Evolutionary conservation across 2,329 filamentous ascomycete genomes (phyloP).

Genomic region (Colletotrichum tropicicola): DNA sequence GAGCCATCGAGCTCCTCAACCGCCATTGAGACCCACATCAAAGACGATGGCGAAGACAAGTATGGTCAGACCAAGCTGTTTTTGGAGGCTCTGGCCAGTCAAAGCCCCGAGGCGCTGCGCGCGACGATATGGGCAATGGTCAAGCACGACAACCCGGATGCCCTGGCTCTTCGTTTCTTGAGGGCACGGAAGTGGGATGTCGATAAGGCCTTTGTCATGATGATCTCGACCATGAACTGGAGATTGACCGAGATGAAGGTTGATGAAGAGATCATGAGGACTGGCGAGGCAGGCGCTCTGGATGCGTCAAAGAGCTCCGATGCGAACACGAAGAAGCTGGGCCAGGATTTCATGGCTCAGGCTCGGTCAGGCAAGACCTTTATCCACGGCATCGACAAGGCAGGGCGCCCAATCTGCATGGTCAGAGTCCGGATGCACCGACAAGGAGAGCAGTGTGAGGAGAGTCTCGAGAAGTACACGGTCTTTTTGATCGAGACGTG

Average conservation of each 20-base stretch:
- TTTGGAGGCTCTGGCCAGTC: conserved; percentile 79
- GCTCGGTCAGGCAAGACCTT: conserved; percentile 93
- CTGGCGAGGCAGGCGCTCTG: conserved; percentile 75
- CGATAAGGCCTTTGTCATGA: conserved; percentile 91
- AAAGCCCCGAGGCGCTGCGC: conserved; percentile 81
- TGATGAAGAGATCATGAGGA: conserved; percentile 85
- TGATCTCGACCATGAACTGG: conserved; percentile 95
- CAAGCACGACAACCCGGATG: conserved; percentile 95
- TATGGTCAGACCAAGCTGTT: conserved; percentile 91
- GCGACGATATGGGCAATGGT: conserved; percentile 91
- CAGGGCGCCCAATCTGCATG: conserved; percentile 85
- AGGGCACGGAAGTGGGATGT: conserved; percentile 96
- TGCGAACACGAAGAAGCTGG: conserved; percentile 69
- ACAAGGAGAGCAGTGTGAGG: conserved; percentile 82
- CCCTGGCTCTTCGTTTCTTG: conserved; percentile 81
- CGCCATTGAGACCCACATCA: conserved; percentile 45
- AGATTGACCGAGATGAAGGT: conserved; percentile 84
- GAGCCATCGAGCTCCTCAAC: conserved; percentile 45
- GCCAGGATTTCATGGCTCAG: conserved; percentile 83
- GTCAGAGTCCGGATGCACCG: conserved; percentile 85
- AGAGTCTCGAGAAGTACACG: conserved; percentile 86
- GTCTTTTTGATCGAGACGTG: conserved; percentile 95
- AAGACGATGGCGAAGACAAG: conserved; percentile 80
- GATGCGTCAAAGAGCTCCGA: conserved; percentile 67
- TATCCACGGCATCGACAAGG: conserved; percentile 86